Conservation (phyloP, 2,329 filamentous ascomycete genomes). For the Venturia nashicola region DNA sequence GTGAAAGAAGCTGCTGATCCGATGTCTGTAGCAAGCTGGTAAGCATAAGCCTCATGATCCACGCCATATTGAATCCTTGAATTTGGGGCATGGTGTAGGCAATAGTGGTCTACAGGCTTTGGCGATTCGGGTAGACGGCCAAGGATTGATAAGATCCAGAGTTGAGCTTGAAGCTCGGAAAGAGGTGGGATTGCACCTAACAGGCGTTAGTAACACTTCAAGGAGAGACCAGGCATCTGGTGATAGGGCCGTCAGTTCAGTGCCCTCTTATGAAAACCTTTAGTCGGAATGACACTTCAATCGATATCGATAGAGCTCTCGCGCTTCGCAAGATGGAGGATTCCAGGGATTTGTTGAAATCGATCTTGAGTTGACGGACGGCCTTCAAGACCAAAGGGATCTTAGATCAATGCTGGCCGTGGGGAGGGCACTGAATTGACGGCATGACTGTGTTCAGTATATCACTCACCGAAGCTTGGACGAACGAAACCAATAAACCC, state of each 20-base stretch:
- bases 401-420: no score
- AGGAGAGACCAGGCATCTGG: conserved; percentile 11
- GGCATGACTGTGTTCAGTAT: no score
- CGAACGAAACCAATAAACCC: conserved; percentile 38
- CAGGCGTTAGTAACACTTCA: neutral
- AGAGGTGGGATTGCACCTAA: conserved; percentile 37
- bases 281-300: no score
- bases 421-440: no score
- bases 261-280: no score
- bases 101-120: conserved; percentile 29
- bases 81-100: conserved; percentile 24
- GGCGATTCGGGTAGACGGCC: conserved; percentile 15
- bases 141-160: conserved; percentile 31
- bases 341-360: no score
- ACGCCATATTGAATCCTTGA: conserved; percentile 29
- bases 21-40: conserved; percentile 38
- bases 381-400: no score
- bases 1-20: conserved; percentile 28
- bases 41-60: conserved; percentile 38
- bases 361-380: no score
- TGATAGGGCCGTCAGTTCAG: no score
- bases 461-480: conserved; percentile 13
- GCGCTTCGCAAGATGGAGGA: no score
- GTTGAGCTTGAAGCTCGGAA: conserved; percentile 36
- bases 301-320: no score